phyloP scores from a whole-genome alignment of 148 eudicot genomes.

The Diospyros lotus region DNA sequence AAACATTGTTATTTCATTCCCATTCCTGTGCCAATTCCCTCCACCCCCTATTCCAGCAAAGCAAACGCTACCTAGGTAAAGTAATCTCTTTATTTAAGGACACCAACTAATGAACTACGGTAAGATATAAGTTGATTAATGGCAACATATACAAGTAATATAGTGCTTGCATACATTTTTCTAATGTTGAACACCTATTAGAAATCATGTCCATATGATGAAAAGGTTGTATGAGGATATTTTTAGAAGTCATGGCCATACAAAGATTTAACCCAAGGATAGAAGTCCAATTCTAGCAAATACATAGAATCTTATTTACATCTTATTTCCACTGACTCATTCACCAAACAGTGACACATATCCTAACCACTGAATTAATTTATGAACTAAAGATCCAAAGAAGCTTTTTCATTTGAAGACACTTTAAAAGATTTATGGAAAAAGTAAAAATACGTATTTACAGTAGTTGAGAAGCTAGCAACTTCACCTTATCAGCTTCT shows the following conservation, averaged over 20 bases:
- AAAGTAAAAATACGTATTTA: no score
- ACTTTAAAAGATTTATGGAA: no score
- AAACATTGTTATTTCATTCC: no score
- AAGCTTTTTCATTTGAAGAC: no score
- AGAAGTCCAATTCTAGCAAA: neutral
- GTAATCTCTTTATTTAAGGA: no score
- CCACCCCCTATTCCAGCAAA: no score
- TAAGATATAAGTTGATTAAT: neutral
- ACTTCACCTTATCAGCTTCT: neutral
- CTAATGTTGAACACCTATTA: neutral
- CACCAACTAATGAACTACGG: neutral
- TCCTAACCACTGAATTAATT: no score
- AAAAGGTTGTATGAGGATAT: no score
- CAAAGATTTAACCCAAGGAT: neutral
- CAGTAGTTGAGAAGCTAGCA: neutral
- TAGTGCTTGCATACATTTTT: neutral
- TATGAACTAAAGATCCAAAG: no score
- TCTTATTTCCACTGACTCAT: neutral
- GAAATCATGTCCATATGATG: no score
- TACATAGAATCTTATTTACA: neutral
- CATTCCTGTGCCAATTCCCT: no score
- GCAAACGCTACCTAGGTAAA: no score
- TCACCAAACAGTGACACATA: neutral
- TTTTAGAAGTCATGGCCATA: neutral
- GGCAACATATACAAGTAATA: neutral